Evolutionary conservation across 2,329 filamentous ascomycete genomes (phyloP), one percentile per base, ranked within the genome.

Genomic region (Zopfia rhizophila): DNA sequence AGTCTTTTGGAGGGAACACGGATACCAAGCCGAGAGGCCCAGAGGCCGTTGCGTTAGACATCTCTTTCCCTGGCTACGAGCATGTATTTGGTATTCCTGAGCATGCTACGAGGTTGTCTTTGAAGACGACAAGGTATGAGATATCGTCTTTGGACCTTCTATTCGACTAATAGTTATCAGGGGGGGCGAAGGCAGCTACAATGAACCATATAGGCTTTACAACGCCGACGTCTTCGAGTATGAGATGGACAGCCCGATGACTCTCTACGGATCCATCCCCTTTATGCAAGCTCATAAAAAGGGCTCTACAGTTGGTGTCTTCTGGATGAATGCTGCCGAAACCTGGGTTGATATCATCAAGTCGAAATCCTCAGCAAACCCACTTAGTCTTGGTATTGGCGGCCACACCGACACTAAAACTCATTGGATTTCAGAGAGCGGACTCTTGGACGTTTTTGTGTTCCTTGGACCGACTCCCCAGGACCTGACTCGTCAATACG

Each of bases 161-260:
- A 22, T n/a, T 17, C 1, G 11, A 19, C 44, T 51, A 39, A 52
- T 44, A 51, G 32, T 17, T 19, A 2, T 3, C 45, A 80, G 79
- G 41, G 94, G 93, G 39, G 91, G 91, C 17, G 84, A 91, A 14
- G 91, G 89, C 51, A 90, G 91, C 61, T 91, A 94, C 72, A 79
- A 82, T 7, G 90, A 99, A 53, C 94, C 94, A 0, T 99, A 99
- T 75, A 85, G 94, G 25, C 75, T 99, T 72, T 97, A 97, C 78
- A 99, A 99, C 72, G 83, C 90, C 22, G 94, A 99, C 69, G 94
- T 99, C 8, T 99, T 99, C 61, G 94, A 99, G 75, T 99, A 99
- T 71, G 87, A 96, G 61, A 82, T 97, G 61, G 90, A 97, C 72
- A 97, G 91, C 72, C 92, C 94, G 1, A 99, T 99, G 94, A 97